A percentile compares a stretch with the other conserved stretches of the same genome.
These are phyloP conservation scores for Aaosphaeria pasadenensis DNA, from an alignment of 2,329 filamentous ascomycete species.

Conservation along the genomic window DNA sequence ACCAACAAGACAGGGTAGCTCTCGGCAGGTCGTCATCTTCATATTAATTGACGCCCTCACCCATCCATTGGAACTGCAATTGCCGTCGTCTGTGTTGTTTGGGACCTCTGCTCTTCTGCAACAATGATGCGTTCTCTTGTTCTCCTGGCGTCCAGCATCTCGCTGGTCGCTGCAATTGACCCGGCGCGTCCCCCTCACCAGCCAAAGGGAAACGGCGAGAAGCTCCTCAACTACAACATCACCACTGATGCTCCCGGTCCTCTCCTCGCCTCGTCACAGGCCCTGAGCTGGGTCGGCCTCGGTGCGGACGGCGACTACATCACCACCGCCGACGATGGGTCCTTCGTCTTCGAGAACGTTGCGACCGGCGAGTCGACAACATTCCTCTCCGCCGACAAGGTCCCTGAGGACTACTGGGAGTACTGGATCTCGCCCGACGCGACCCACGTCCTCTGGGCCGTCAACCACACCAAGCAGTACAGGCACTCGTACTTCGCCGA, in stretches of 20 bases:
- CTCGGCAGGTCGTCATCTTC: background rate
- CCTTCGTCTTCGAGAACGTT: conserved; percentile 61
- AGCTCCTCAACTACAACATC: conserved; percentile 60
- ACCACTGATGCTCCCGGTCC: conserved; percentile 47
- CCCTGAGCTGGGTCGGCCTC: conserved; percentile 56
- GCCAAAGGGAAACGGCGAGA: conserved; percentile 55
- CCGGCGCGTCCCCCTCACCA: conserved; percentile 54
- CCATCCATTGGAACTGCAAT: background rate
- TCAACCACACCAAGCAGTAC: conserved; percentile 67
- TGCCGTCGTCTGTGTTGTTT: background rate
- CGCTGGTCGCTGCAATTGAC: conserved; percentile 40
- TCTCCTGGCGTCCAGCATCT: conserved; percentile 19
- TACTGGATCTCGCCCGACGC: conserved; percentile 63
- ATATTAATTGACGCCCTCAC: background rate
- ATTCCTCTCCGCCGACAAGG: conserved; percentile 57
- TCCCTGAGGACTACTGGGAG: conserved; percentile 55
- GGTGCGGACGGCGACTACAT: conserved; percentile 63
- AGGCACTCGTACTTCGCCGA: conserved; percentile 66
- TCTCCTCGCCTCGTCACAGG: conserved; percentile 43
- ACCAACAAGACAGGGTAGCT: background rate
- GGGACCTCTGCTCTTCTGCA: background rate
- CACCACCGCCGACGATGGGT: conserved; percentile 48
- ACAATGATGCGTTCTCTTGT: conserved; percentile 27
- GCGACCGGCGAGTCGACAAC: conserved; percentile 55
- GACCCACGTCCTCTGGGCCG: conserved; percentile 58